Base-by-base conservation (phyloP, 352 stramenopile species). In the Aphanomyces stellatus region DNA sequence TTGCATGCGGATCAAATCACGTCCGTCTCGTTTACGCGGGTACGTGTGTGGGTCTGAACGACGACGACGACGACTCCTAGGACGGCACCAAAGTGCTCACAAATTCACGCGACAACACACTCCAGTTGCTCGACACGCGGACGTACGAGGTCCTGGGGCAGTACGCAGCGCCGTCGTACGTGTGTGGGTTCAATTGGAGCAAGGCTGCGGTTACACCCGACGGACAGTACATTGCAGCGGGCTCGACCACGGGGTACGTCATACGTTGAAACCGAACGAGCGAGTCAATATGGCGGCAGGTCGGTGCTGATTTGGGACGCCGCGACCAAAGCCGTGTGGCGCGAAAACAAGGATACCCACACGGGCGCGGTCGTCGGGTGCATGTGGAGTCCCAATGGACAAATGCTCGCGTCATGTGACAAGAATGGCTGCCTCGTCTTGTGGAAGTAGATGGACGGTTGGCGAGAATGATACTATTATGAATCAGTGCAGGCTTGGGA, bases 401-500 rank as follows among this genome's bases (percentile, higher is more conserved):
- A 82, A 27, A 74, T 76, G 46, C 71, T 88, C 4, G 82, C 86
- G 5, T 90, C 81, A 7, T 91, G 83, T 62, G 80, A 91, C 66
- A 93, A 93, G 75, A 93, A 92, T 70, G 82, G 85, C 48, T 80
- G 82, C 34, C 69, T 94, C 17, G 79, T 90, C 57, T 72, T 94
- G 30, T 94, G 82, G 84, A 79, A 88, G 69, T 90, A 63, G 82
- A 17, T 22, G 17, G 19, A 46, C n/a, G n/a, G n/a, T n/a, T n/a
- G n/a, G n/a, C n/a, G n/a, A n/a, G n/a, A n/a, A n/a, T n/a, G n/a
- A n/a, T n/a, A n/a, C n/a, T n/a, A n/a, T n/a, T n/a, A n/a, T n/a
- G n/a, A n/a, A n/a, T n/a, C n/a, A n/a, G n/a, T n/a, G n/a, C n/a
- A n/a, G n/a, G n/a, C n/a, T n/a, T n/a, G n/a, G n/a, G n/a, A n/a